Evolutionary conservation across 75 land plant genomes (phyloP), one percentile per base, ranked within the genome.

Genomic region (Larix kaempferi): DNA sequence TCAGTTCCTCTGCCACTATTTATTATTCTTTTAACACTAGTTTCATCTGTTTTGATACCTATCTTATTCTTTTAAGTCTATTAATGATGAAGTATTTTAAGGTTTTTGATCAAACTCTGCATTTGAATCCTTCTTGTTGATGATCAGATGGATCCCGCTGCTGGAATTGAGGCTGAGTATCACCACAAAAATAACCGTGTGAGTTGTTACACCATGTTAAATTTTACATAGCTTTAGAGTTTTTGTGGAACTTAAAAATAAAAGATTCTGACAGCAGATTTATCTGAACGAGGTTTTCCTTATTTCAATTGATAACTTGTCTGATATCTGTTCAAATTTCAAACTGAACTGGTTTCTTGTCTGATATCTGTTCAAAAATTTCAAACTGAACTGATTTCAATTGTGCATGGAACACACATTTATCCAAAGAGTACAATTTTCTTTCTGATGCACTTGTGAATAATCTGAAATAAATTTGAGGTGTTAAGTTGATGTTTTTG

Each of bases 121-220:
- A 25, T 56, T 73, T 0, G 1, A 63, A 72, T 73, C 73, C 16
- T 54, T 15, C 22, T 80, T 35, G 49, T 69, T 41, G 35, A 49
- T 39, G 49, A 69, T 63, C 90, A 95, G 98, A 89, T 97, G 95
- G 99, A 97, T 83, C 83, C 78, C 33, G 57, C 91, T 64, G 98
- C 99, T 76, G 98, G 98, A 37, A 97, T 97, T 58, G 99, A 97
- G 82, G 90, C 84, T 14, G 99, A 97, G 82, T 97, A 97, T 81
- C 98, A 94, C 76, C 99, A 94, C 76, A 97, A 91, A 82, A 97
- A 89, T 58, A 89, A 93, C 78, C 78, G 88, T 84, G 98, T 95
- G 57, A 59, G 80, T 80, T 33, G 12, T 56, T 35, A 56, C 35
- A 49, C 44, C 21, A 26, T 59, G 29, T 16, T 82, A 63, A 17